Evolutionary conservation across 371 early-diverging fungal genomes (phyloP).

Genomic region (Dichotomocladium elegans): DNA sequence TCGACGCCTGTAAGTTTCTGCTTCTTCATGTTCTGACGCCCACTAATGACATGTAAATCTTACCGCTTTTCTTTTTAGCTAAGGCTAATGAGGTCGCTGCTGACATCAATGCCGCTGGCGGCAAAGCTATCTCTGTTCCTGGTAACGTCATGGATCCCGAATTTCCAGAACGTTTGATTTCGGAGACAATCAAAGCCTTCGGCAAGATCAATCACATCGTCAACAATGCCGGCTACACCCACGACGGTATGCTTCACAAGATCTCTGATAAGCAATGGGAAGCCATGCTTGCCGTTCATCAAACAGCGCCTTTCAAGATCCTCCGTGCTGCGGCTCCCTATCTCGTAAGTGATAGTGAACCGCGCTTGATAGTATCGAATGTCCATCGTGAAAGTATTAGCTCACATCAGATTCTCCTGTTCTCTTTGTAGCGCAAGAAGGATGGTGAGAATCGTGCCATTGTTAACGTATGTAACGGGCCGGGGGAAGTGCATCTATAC

Average conservation of each 20-base stretch:
- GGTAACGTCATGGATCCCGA: constrained; percentile 52
- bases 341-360: constrained; percentile 26
- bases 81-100: constrained; percentile 59
- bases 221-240: constrained; percentile 73
- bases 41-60: no score
- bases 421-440: constrained; percentile 30
- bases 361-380: not conserved
- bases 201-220: constrained; percentile 71
- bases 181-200: constrained; percentile 56
- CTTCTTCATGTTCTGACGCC: no score
- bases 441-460: constrained; percentile 50
- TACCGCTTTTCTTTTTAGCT: constrained; percentile 17
- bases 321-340: constrained; percentile 63
- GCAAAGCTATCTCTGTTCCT: constrained; percentile 57
- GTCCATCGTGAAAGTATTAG: no score
- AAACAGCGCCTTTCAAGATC: constrained; percentile 67
- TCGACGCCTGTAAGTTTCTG: constrained; percentile 36
- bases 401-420: no score
- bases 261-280: constrained; percentile 69
- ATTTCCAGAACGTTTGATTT: constrained; percentile 59
- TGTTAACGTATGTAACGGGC: constrained; percentile 41
- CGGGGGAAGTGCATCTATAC: no score
- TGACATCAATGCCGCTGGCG: constrained; percentile 56
- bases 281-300: constrained; percentile 64
- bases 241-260: constrained; percentile 69